These are phyloP conservation scores for Huiozyma naganishii DNA, from an alignment of 805 yeast genomes.

Conservation along the genomic window DNA sequence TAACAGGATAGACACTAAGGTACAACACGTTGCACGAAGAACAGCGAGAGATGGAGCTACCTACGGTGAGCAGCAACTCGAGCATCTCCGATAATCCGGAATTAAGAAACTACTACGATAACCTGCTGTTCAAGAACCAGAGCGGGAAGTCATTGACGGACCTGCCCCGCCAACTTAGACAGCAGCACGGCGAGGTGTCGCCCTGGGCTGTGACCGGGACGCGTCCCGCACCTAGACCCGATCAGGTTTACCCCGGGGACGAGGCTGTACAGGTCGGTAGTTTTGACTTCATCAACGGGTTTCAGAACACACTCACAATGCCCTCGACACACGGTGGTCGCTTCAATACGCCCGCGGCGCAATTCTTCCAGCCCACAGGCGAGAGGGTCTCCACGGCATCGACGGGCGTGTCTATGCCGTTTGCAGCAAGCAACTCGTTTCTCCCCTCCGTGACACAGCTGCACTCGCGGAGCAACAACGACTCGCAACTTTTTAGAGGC, in stretches of 20 bases:
- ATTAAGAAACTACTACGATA: constrained; percentile 23
- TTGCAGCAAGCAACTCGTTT: too few species aligned
- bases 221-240: too few species aligned
- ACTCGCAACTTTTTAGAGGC: background rate
- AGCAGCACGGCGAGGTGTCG: constrained; percentile 1
- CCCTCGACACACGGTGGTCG: background rate
- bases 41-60: constrained; percentile 11
- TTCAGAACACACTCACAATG: constrained; percentile 9
- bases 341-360: background rate
- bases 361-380: background rate
- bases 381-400: background rate
- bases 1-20: too few species aligned
- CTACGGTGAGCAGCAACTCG: constrained; percentile 23
- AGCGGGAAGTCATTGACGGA: constrained; percentile 25
- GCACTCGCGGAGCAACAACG: background rate
- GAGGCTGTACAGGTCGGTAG: background rate
- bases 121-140: constrained; percentile 21
- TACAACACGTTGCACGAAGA: too few species aligned
- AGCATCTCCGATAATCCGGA: constrained; percentile 24
- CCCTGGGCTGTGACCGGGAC: too few species aligned
- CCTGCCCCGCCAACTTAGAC: constrained; percentile 12
- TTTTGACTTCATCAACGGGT: constrained; percentile 20
- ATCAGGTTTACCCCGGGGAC: background rate
- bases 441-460: too few species aligned
- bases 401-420: background rate